These are phyloP conservation scores for Kluyveromyces wickerhamii DNA, from an alignment of 805 yeast genomes.

Conservation along the genomic window DNA sequence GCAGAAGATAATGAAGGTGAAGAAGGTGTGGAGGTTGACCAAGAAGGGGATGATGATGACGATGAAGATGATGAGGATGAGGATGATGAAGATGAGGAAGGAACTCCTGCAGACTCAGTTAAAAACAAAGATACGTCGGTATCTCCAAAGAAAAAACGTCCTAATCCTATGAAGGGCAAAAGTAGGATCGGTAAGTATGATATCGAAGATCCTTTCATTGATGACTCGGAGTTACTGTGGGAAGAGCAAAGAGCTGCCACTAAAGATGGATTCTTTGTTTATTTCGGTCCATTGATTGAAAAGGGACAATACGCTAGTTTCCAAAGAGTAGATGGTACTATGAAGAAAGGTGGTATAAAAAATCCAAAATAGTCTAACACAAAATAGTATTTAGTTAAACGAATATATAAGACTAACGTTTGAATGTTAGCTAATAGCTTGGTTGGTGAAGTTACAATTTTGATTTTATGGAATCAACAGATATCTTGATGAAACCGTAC, in stretches of 20 bases:
- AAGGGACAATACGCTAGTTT: conserved; percentile 42
- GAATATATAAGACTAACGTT: too few species aligned
- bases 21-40: conserved; percentile 10
- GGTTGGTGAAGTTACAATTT: conserved; percentile 4
- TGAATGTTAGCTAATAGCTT: too few species aligned
- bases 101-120: conserved; percentile 15
- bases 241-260: conserved; percentile 92
- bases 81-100: conserved; percentile 17
- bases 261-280: conserved; percentile 92
- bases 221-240: conserved; percentile 85
- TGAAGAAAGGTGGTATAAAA: conserved; percentile 32
- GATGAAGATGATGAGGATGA: conserved; percentile 24
- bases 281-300: conserved; percentile 82
- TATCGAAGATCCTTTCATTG: conserved; percentile 89
- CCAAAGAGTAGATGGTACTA: conserved; percentile 39
- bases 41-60: conserved; percentile 19
- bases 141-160: conserved; percentile 22
- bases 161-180: conserved; percentile 43
- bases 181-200: conserved; percentile 88
- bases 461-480: conserved; percentile 18
- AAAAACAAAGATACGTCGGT: conserved; percentile 8
- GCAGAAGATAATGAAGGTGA: conserved; percentile 10
- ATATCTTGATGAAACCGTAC: conserved; percentile 22
- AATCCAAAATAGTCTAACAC: conserved; percentile 17
- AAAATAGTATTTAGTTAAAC: too few species aligned